Evolutionary conservation across 2,329 filamentous ascomycete genomes (phyloP).

Genomic region (Pyrenophora graminea): DNA sequence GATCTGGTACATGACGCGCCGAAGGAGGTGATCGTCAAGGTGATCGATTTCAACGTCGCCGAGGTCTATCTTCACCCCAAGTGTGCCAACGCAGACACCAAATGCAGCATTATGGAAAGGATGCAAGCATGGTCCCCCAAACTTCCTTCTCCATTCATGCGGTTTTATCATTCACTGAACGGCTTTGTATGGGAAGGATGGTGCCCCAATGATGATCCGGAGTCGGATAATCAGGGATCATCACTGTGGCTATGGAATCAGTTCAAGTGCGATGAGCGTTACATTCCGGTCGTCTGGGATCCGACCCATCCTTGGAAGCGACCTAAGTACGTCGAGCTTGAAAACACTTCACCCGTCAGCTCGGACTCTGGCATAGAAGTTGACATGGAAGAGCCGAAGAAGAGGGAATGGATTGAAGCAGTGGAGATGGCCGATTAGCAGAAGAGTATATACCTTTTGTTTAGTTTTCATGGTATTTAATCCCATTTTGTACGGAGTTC

Average conservation of each 20-base stretch:
- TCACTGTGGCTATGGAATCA: constrained; percentile 8
- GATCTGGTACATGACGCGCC: not conserved
- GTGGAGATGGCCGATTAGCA: fast-evolving
- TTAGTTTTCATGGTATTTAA: not conserved
- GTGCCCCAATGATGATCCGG: not conserved
- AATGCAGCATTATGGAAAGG: too few species aligned
- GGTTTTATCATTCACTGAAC: not conserved
- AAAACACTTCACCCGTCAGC: not conserved
- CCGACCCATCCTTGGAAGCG: not conserved
- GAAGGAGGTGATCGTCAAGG: not conserved
- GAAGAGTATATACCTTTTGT: not conserved
- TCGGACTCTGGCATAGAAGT: not conserved
- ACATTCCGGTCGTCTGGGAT: constrained; percentile 7
- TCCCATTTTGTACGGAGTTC: not conserved
- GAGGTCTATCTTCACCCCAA: not conserved
- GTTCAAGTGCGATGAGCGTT: constrained; percentile 2
- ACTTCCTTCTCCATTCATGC: not conserved
- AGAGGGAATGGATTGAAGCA: not conserved
- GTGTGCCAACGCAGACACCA: too few species aligned
- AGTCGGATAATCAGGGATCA: not conserved
- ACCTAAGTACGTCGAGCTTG: not conserved
- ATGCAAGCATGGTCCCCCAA: not conserved
- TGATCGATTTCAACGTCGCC: constrained; percentile 6
- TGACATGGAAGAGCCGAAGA: too few species aligned
- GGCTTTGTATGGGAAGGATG: not conserved